Conservation (phyloP, 805 yeast genomes). For the Saturnispora dispora region DNA sequence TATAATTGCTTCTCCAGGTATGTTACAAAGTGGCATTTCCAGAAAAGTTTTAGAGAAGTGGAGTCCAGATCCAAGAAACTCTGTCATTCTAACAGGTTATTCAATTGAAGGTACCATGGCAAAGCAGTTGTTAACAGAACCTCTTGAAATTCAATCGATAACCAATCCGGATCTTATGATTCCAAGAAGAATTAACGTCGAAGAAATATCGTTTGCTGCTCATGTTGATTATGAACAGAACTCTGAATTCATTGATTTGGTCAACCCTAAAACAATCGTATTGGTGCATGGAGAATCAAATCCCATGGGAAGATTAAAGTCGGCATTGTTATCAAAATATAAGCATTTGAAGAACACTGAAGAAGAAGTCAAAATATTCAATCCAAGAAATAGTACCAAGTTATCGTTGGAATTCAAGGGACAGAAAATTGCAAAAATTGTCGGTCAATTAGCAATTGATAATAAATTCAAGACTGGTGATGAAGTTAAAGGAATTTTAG, state of each 20-base stretch:
- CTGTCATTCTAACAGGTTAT: constrained; percentile 88
- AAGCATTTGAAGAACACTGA: constrained; percentile 74
- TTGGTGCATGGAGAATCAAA: constrained; percentile 95
- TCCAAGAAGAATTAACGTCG: constrained; percentile 80
- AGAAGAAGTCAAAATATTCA: constrained; percentile 81
- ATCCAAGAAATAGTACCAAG: constrained; percentile 85
- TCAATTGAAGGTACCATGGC: constrained; percentile 99
- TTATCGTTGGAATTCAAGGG: constrained; percentile 73
- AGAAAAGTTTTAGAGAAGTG: constrained; percentile 86
- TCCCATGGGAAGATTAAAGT: constrained; percentile 96
- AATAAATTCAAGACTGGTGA: constrained; percentile 32
- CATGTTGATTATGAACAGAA: constrained; percentile 96
- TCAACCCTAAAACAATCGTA: constrained; percentile 77
- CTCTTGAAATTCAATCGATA: constrained; percentile 78
- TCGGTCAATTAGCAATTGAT: constrained; percentile 44
- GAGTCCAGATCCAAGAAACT: constrained; percentile 93
- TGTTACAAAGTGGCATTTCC: constrained; percentile 94
- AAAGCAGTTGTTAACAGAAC: constrained; percentile 77
- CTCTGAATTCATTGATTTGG: constrained; percentile 78
- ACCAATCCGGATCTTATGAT: constrained; percentile 73
- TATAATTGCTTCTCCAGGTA: constrained; percentile 95
- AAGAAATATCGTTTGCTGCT: constrained; percentile 98
- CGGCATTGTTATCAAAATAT: constrained; percentile 84
- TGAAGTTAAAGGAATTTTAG: constrained; percentile 70
- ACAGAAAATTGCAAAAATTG: constrained; percentile 67